These are phyloP conservation scores for Coniochaeta ligniaria DNA, from an alignment of 2,329 filamentous ascomycete species.

Conservation along the genomic window DNA sequence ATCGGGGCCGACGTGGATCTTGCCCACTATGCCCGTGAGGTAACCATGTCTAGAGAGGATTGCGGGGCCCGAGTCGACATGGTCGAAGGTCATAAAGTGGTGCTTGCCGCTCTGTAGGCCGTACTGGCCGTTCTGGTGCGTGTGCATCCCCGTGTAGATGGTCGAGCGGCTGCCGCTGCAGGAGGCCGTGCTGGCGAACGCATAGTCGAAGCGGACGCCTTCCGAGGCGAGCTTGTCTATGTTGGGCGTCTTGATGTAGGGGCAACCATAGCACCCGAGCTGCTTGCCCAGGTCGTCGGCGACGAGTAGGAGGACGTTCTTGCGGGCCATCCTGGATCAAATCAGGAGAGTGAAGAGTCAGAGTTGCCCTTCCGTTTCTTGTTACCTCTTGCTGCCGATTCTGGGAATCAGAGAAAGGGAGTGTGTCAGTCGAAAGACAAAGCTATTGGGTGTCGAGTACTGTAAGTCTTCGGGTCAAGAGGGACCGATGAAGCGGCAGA, in stretches of 20 bases:
- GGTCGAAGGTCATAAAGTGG: slow-evolving; percentile 36
- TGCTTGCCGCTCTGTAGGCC: slow-evolving; percentile 28
- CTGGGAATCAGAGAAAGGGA: too few species aligned
- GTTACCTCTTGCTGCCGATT: too few species aligned
- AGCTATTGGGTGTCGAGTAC: too few species aligned
- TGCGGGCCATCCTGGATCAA: neutral
- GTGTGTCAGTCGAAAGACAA: too few species aligned
- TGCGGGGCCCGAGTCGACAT: slow-evolving; percentile 31
- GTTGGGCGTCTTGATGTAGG: slow-evolving; percentile 26
- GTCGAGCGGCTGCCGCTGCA: slow-evolving; percentile 38
- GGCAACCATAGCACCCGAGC: slow-evolving; percentile 26
- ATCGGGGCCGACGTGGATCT: slow-evolving; percentile 37
- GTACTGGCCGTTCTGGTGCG: slow-evolving; percentile 40
- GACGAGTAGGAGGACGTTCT: slow-evolving; percentile 30
- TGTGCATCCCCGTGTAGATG: slow-evolving; percentile 42
- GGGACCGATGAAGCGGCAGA: too few species aligned
- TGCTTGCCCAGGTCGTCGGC: slow-evolving; percentile 34
- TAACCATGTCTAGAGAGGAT: slow-evolving; percentile 32
- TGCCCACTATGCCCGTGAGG: slow-evolving; percentile 38
- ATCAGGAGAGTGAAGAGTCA: too few species aligned
- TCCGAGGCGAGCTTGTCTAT: slow-evolving; percentile 30
- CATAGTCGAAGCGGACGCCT: slow-evolving; percentile 28
- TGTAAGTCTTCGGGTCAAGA: too few species aligned
- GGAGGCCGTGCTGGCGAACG: slow-evolving; percentile 37
- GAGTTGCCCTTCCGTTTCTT: too few species aligned